Percentiles rank a stretch among this genome's conserved stretches.
phyloP scores from a whole-genome alignment of 2,329 filamentous ascomycete species.

The Trichoderma sp. region DNA sequence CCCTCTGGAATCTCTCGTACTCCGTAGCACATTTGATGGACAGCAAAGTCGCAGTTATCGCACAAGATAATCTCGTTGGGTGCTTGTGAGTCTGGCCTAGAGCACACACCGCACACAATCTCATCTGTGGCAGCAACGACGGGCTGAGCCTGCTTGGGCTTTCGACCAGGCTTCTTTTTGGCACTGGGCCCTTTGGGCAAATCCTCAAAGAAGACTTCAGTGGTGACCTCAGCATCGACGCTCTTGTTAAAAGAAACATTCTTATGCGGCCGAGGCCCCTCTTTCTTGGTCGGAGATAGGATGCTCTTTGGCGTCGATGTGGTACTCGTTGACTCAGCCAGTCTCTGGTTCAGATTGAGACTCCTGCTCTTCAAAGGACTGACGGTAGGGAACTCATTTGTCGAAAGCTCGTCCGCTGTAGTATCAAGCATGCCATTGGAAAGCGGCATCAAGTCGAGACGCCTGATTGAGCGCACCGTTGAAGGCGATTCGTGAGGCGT shows the following conservation, averaged over 20 bases:
- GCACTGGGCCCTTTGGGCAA: conserved; percentile 43
- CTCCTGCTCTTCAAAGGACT: conserved; percentile 20
- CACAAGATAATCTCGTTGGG: conserved; percentile 66
- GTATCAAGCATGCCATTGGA: conserved; percentile 17
- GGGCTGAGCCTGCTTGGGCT: conserved; percentile 26
- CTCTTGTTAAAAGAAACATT: conserved; percentile 54
- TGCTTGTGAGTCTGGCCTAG: conserved; percentile 55
- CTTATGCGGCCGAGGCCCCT: conserved; percentile 46
- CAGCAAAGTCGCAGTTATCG: conserved; percentile 63
- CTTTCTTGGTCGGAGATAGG: conserved; percentile 54
- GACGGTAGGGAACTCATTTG: background rate
- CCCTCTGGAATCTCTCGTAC: conserved; percentile 59
- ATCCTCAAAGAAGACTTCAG: conserved; percentile 52
- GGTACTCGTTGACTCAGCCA: conserved; percentile 14
- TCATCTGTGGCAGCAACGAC: conserved; percentile 36
- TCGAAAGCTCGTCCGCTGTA: conserved; percentile 19
- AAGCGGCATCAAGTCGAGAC: background rate
- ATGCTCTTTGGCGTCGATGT: conserved; percentile 53
- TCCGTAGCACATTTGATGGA: conserved; percentile 63
- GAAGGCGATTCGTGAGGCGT: conserved; percentile 21
- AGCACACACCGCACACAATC: conserved; percentile 59
- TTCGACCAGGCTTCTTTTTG: conserved; percentile 31
- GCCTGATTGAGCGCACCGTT: conserved; percentile 18
- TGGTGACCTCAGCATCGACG: conserved; percentile 39
- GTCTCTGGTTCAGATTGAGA: conserved; percentile 13